phyloP scores from a whole-genome alignment of 495 filamentous ascomycete genomes.

The Trichoderma virens region DNA sequence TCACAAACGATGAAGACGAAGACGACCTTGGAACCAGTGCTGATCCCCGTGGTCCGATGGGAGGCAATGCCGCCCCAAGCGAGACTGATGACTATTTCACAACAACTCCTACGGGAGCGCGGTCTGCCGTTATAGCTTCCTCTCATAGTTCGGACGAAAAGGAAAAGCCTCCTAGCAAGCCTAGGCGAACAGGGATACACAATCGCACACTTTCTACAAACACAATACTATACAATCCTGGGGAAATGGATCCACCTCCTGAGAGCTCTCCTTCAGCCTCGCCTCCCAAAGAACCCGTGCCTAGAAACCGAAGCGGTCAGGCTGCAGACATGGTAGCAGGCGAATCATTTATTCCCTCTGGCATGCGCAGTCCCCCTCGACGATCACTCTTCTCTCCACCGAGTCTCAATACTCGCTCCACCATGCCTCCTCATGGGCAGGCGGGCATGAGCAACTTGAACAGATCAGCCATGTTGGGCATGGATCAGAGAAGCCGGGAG shows the following conservation, averaged over 20 bases:
- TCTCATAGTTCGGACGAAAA: slow-evolving; percentile 8
- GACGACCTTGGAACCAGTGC: slow-evolving; percentile 34
- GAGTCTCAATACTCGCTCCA: slow-evolving; percentile 37
- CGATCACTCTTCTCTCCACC: neutral
- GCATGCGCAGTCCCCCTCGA: neutral
- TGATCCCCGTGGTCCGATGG: neutral
- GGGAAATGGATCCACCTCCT: slow-evolving; percentile 43
- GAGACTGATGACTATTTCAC: slow-evolving; percentile 44
- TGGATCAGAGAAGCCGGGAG: slow-evolving; percentile 4
- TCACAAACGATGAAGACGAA: slow-evolving; percentile 66
- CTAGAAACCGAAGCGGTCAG: slow-evolving; percentile 15
- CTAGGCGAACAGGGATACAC: slow-evolving; percentile 36
- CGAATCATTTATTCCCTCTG: slow-evolving; percentile 21
- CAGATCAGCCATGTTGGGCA: slow-evolving; percentile 16
- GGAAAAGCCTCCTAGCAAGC: slow-evolving; percentile 12
- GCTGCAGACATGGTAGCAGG: slow-evolving; percentile 2
- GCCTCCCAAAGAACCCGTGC: neutral
- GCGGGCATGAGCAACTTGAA: slow-evolving; percentile 39
- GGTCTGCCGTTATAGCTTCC: slow-evolving; percentile 20
- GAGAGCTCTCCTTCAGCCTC: slow-evolving; percentile 14
- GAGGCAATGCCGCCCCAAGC: slow-evolving; percentile 17
- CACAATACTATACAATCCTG: slow-evolving; percentile 69
- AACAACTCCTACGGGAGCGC: slow-evolving; percentile 27
- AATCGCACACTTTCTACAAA: slow-evolving; percentile 64
- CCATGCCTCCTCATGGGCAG: slow-evolving; percentile 42